Evolutionary conservation across 1,284 basidiomycete species (phyloP).

Genomic region (Fistulinella cinereoalba): DNA sequence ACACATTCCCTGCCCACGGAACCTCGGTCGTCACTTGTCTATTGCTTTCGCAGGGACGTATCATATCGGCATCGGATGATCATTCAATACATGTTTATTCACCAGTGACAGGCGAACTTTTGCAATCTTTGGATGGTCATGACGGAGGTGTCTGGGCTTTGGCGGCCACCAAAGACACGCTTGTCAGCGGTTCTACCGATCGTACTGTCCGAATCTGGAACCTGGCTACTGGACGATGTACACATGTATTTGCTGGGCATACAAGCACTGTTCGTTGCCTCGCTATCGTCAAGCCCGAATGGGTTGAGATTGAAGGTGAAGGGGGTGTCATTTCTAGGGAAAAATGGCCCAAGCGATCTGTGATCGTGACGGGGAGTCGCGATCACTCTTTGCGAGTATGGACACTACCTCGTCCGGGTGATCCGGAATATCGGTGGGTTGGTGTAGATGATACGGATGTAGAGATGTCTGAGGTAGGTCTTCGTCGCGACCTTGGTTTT

Average conservation of each 20-base stretch:
- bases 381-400: conserved; percentile 90
- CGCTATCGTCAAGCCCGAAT: conserved; percentile 86
- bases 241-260: conserved; percentile 90
- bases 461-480: conserved; percentile 65
- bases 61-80: conserved; percentile 93
- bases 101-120: conserved; percentile 72
- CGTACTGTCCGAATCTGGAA: conserved; percentile 95
- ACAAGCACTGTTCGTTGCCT: conserved; percentile 91
- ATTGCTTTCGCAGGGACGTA: conserved; percentile 88
- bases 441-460: conserved; percentile 65
- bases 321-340: conserved; percentile 57
- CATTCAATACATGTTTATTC: conserved; percentile 92
- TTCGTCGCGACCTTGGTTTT: conserved; percentile 6
- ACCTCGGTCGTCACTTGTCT: conserved; percentile 91
- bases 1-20: conserved; percentile 84
- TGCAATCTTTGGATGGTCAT: conserved; percentile 80
- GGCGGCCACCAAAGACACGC: conserved; percentile 76
- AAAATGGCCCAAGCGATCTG: conserved; percentile 80
- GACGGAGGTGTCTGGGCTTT: conserved; percentile 96
- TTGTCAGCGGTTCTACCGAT: conserved; percentile 93
- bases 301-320: conserved; percentile 66
- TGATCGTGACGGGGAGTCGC: conserved; percentile 92
- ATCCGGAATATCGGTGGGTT: conserved; percentile 72
- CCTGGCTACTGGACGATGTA: conserved; percentile 72
- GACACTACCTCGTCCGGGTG: conserved; percentile 78